A percentile compares a stretch with the other conserved stretches of the same genome.
Conservation (phyloP, 352 stramenopile genomes). For the Aphanomyces astaci region DNA sequence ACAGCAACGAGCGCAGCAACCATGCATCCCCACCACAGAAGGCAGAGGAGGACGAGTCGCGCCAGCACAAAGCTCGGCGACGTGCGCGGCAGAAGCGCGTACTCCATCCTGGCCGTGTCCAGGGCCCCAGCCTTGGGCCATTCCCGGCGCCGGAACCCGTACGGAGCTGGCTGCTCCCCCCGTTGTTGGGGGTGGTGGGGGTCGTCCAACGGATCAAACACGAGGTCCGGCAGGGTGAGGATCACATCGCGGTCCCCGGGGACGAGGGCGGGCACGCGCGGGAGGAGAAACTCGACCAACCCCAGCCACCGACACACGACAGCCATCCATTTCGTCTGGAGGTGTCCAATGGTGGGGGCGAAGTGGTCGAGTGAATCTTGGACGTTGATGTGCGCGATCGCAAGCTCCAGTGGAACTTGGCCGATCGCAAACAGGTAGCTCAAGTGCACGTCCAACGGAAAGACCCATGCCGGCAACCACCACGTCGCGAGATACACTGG, state of each 20-base stretch:
- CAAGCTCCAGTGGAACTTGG: constrained; percentile 93
- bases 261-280: constrained; percentile 33
- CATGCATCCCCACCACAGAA: constrained; percentile 53
- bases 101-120: constrained; percentile 53
- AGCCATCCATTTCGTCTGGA: constrained; percentile 56
- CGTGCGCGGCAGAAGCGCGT: constrained; percentile 49
- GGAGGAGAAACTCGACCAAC: constrained; percentile 63
- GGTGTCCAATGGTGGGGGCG: constrained; percentile 73
- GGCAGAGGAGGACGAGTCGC: constrained; percentile 42
- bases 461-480: constrained; percentile 39
- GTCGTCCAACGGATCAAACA: constrained; percentile 70
- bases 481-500: constrained; percentile 68
- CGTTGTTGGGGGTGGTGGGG: constrained; percentile 46
- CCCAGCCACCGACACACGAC: constrained; percentile 55
- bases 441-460: constrained; percentile 81
- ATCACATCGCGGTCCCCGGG: constrained; percentile 30
- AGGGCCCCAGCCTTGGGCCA: constrained; percentile 80
- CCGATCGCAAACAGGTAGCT: constrained; percentile 90
- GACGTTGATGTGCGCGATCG: constrained; percentile 93
- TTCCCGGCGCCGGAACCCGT: constrained; percentile 67
- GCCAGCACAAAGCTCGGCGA: constrained; percentile 42
- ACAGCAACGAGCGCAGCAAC: constrained; percentile 47
- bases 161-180: constrained; percentile 22
- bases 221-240: constrained; percentile 55
- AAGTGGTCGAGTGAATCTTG: constrained; percentile 90